Evolutionary conservation across 257 asterid genomes (phyloP), one percentile per base, ranked within the genome.

Genomic region (Solanum paucissectum): DNA sequence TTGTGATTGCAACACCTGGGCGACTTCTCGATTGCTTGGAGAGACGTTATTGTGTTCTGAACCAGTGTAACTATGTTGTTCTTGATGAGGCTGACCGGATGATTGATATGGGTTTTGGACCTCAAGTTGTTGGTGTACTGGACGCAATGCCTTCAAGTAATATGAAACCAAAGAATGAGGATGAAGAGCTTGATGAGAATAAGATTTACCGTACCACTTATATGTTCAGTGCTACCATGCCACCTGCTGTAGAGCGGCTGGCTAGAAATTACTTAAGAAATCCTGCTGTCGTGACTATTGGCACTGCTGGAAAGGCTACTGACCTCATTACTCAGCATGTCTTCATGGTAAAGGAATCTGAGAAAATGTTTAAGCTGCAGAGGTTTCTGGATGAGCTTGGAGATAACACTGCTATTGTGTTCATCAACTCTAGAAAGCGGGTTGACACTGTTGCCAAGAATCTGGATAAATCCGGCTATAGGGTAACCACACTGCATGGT

Each of bases 101-200:
- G 96, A 94, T 94, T 81, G 96, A 93, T 72, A 92, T 93, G 96
- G 95, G 95, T 74, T 93, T 93, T 79, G 95, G 90, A 87, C 93
- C 94, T 16, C 96, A 93, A 90, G 94, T 93, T 77, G 91, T 91
- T 18, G 94, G 92, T 42, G 93, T 93, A 5, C 77, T 92, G 7
- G 95, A 93, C 73, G 95, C 94, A 42, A 93, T 93, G 95, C 95
- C 95, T 87, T 93, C 93, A 27, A 93, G 95, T 87, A 92, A 93
- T 89, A 85, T 93, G 92, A 92, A 93, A 83, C 95, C 95, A 3
- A 92, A 91, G 89, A 93, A 93, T 69, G 94, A 93, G 87, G 95
- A 92, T 76, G 95, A 92, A 86, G 94, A 90, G 90, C 94, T 92
- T 7, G 94, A 90, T 21, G 95, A 93, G 60, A 90, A 91, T 74